Base-by-base conservation (phyloP, 2,329 filamentous ascomycete genomes). In the Calonectria montana region DNA sequence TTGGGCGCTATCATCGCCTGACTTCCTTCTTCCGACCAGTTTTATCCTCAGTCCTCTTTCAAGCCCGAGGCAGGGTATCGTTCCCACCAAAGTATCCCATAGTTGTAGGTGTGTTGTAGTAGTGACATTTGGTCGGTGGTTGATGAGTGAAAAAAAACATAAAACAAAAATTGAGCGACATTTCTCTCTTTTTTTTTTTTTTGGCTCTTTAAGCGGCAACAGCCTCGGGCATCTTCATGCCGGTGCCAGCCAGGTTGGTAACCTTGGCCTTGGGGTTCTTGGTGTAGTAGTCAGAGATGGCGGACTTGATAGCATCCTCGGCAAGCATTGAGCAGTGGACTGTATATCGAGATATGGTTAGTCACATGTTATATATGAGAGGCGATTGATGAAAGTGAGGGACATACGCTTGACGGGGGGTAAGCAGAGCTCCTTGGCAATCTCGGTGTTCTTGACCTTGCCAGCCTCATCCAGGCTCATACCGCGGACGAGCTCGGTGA, bases 391-490 rank as follows among this genome's bases (percentile, higher is more conserved):
- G 31, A 8, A 55, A 29, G 21, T 59, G 67, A 61, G 29, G 41
- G 39, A 91, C 92, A 85, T 87, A 95, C 94, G 85, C 87, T 97
- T 97, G 63, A 97, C 94, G 73, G 95, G 94, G 41, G 94, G 95
- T 81, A 97, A 85, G 81, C 94, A 97, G 69, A 98, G 88, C 86
- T 99, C 97, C 88, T 97, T 97, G 43, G 97, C 97, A 82, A 99
- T 99, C 86, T 99, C 96, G 4, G 96, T 98, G 86, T 99, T 99
- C 87, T 95, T 93, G 79, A 99, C 94, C 86, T 94, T 93, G 67
- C 92, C 92, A 39, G 97, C 97, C 83, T 99, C 95, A 79, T 99
- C 97, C 76, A 99, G 75, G 77, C 84, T 97, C 96, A 98, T 99
- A 73, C 97, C 97, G 75, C 95, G 91, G 74, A 99, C 96, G 72